Conservation (phyloP, 768 basidiomycete genomes). For the Termitomyces sp. region DNA sequence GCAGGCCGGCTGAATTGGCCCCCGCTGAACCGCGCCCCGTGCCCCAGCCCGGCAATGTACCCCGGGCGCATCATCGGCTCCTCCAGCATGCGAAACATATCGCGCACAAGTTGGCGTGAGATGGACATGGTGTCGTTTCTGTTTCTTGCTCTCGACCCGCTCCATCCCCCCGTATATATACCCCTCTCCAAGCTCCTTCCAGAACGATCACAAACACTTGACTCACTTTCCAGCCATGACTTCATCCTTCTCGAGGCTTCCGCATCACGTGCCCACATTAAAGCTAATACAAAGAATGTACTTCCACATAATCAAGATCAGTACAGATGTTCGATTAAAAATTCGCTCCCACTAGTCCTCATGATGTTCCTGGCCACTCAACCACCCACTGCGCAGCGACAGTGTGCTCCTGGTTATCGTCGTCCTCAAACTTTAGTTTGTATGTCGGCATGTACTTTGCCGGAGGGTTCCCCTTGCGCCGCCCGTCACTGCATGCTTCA, state of each 20-base stretch:
- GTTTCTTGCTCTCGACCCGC: background rate
- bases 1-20: constrained; percentile 43
- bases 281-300: background rate
- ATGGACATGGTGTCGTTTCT: constrained; percentile 69
- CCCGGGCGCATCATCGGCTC: constrained; percentile 48
- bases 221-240: background rate
- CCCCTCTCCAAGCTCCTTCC: background rate
- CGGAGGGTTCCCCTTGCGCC: constrained; percentile 22
- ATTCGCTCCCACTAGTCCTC: constrained; percentile 1
- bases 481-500: background rate
- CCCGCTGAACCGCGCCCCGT: constrained; percentile 34
- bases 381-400: constrained; percentile 80
- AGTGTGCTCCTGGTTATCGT: constrained; percentile 75
- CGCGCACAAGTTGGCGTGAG: constrained; percentile 56
- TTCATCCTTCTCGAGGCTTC: background rate
- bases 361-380: constrained; percentile 56
- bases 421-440: constrained; percentile 84
- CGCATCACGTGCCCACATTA: background rate
- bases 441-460: constrained; percentile 54
- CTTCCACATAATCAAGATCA: constrained; percentile 4
- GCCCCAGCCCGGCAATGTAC: background rate
- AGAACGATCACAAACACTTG: constrained; percentile 6
- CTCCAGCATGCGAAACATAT: constrained; percentile 71
- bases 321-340: constrained; percentile 9
- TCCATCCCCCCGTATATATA: constrained; percentile 3